A percentile compares a stretch with the other conserved stretches of the same genome.
Evolutionary conservation across 129 eudicot species (phyloP).

Genomic region (Heracleum sosnowskyi): DNA sequence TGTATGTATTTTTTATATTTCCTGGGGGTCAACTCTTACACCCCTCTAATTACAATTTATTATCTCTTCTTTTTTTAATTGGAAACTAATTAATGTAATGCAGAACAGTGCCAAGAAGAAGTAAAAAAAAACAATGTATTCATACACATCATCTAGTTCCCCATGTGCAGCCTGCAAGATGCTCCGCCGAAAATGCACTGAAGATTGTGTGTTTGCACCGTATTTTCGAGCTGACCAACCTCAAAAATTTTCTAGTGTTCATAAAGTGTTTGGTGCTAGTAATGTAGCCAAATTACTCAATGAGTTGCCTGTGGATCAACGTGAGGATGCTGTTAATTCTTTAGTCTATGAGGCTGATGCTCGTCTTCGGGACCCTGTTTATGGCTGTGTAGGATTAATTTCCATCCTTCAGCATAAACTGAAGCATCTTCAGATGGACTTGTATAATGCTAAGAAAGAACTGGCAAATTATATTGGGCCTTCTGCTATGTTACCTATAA

Average conservation of each 20-base stretch:
- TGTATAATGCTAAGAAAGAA: constrained; percentile 50
- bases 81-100: constrained; percentile 7
- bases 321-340: constrained; percentile 78
- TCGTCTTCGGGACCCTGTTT: constrained; percentile 71
- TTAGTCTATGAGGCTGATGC: constrained; percentile 77
- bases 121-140: constrained; percentile 24
- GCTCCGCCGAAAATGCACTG: constrained; percentile 72
- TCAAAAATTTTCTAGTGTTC: constrained; percentile 59
- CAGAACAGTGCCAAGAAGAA: constrained; percentile 4
- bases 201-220: constrained; percentile 78
- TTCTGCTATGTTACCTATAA: constrained; percentile 49
- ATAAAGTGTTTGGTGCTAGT: constrained; percentile 81
- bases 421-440: constrained; percentile 48
- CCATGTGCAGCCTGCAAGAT: constrained; percentile 94
- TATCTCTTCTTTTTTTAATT: background rate
- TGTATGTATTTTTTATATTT: background rate
- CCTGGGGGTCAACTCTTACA: background rate
- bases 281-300: constrained; percentile 69
- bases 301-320: constrained; percentile 44
- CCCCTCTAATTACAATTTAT: too few species aligned
- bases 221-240: constrained; percentile 85
- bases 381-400: constrained; percentile 77
- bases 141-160: constrained; percentile 36
- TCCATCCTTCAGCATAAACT: constrained; percentile 57
- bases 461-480: constrained; percentile 58